These are phyloP conservation scores for Pontederia paniculata DNA, from an alignment of 176 grass and related monocot species.

Conservation along the genomic window DNA sequence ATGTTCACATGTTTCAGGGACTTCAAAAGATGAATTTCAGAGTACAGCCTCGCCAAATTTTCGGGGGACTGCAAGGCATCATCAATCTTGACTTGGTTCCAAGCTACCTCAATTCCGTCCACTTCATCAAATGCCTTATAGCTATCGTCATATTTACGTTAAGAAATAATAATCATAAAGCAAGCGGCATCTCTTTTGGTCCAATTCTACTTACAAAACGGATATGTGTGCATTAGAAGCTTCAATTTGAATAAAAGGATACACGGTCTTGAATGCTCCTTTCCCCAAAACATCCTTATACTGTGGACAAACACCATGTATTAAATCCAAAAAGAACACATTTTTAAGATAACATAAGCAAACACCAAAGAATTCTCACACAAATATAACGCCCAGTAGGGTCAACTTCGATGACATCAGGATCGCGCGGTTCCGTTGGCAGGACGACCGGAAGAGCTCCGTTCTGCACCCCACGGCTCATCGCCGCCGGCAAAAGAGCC, in stretches of 20 bases:
- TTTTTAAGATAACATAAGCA: too few species aligned
- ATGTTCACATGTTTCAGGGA: constrained; percentile 30
- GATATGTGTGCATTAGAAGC: background rate
- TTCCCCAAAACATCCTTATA: too few species aligned
- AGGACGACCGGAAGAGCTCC: constrained; percentile 15
- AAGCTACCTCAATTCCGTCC: constrained; percentile 50
- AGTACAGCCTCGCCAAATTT: constrained; percentile 34
- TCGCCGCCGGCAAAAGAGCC: background rate
- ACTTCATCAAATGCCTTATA: constrained; percentile 47
- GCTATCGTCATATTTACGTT: constrained; percentile 23
- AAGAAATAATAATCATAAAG: constrained; percentile 13
- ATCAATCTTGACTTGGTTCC: constrained; percentile 33
- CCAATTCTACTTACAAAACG: too few species aligned
- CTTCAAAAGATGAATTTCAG: constrained; percentile 25
- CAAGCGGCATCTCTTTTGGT: background rate
- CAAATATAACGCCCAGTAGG: constrained; percentile 39
- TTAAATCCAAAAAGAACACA: constrained; percentile 4
- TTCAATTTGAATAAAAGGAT: constrained; percentile 23
- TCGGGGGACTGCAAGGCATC: constrained; percentile 27
- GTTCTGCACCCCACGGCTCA: background rate
- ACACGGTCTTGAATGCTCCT: constrained; percentile 37
- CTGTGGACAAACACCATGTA: too few species aligned
- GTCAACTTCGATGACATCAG: constrained; percentile 33
- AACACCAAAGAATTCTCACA: constrained; percentile 14
- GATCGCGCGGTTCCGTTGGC: constrained; percentile 29